Conservation (phyloP, 2,329 filamentous ascomycete species). For the Coniochaeta hoffmannii region DNA sequence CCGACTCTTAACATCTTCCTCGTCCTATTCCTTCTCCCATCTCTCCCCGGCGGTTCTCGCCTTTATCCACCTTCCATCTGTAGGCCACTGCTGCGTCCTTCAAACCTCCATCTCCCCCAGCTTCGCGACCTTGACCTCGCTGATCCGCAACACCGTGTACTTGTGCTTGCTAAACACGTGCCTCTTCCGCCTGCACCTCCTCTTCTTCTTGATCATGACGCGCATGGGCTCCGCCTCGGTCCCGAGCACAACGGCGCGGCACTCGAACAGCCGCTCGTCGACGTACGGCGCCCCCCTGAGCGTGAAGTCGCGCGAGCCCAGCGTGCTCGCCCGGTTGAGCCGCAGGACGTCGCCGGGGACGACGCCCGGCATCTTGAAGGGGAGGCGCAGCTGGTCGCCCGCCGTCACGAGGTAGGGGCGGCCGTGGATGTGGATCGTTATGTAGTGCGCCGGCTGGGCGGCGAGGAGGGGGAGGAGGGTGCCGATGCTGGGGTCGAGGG, state of each 20-base stretch:
- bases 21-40: background rate
- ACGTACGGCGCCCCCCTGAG: conserved; percentile 75
- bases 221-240: conserved; percentile 75
- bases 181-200: conserved; percentile 65
- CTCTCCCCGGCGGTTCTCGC: background rate
- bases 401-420: conserved; percentile 71
- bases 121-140: conserved; percentile 63
- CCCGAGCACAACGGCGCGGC: conserved; percentile 76
- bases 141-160: conserved; percentile 79
- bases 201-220: conserved; percentile 74
- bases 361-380: conserved; percentile 71
- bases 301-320: conserved; percentile 88
- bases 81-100: background rate
- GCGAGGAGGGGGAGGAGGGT: conserved; percentile 62
- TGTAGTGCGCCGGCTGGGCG: conserved; percentile 69
- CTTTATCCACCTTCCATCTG: background rate
- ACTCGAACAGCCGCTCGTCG: conserved; percentile 78
- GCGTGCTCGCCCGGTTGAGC: conserved; percentile 72
- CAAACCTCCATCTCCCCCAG: conserved; percentile 7
- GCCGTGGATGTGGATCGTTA: conserved; percentile 72
- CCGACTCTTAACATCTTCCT: conserved; percentile 5
- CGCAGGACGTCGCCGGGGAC: conserved; percentile 78
- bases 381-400: conserved; percentile 69
- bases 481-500: conserved; percentile 48
- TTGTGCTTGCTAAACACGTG: conserved; percentile 82